Evolutionary conservation across 108 stramenopile genomes (phyloP).

Genomic region (Nannochloropsis gaditana): DNA sequence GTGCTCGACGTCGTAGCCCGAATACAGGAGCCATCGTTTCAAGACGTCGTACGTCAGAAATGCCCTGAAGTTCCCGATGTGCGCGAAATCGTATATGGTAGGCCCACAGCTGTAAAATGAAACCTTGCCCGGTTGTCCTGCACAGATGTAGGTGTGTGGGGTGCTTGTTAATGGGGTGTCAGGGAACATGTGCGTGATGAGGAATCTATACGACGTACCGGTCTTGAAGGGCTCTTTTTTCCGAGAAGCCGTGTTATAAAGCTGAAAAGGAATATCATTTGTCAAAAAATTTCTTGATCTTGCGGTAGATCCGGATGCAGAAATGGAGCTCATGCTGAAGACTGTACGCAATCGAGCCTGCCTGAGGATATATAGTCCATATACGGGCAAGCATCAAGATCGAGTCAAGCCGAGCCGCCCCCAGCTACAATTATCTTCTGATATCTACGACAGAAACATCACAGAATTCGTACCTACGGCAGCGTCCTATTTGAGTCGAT

Average conservation of each 20-base stretch:
- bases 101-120: conserved; percentile 92
- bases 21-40: conserved; percentile 65
- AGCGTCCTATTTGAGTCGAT: too few species aligned
- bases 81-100: conserved; percentile 93
- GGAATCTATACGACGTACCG: background rate
- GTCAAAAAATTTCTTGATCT: background rate
- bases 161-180: background rate
- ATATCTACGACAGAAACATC: too few species aligned
- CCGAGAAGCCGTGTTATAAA: conserved; percentile 4
- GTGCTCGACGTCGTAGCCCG: conserved; percentile 62
- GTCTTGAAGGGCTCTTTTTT: conserved; percentile 13
- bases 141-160: background rate
- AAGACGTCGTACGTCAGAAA: conserved; percentile 92
- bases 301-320: too few species aligned
- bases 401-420: too few species aligned
- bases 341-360: too few species aligned
- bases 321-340: too few species aligned
- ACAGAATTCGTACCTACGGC: too few species aligned
- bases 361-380: too few species aligned
- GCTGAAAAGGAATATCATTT: conserved; percentile 12
- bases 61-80: conserved; percentile 93
- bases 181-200: background rate
- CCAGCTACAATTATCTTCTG: too few species aligned
- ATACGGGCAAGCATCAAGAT: too few species aligned
- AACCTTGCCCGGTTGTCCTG: conserved; percentile 6